These are phyloP conservation scores for Hypoxylon lienhwacheense DNA, from an alignment of 495 filamentous ascomycete genomes.

Conservation along the genomic window DNA sequence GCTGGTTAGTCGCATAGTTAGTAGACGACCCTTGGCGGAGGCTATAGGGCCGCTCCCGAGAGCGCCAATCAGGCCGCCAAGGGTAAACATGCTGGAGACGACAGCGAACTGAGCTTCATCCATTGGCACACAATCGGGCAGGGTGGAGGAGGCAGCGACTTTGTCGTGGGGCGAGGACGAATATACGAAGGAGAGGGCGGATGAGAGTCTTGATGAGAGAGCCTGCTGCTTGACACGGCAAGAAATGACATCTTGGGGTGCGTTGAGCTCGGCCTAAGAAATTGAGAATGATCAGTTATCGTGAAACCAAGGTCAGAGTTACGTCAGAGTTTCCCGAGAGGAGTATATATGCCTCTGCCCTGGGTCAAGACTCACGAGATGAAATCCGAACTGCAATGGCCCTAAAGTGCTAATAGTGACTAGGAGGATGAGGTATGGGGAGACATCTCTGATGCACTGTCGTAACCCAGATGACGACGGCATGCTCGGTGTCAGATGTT, in stretches of 20 bases:
- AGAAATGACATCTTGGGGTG: conserved; percentile 85
- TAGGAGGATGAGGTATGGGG: conserved; percentile 66
- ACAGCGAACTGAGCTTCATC: conserved; percentile 71
- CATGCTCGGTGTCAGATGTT: conserved; percentile 33
- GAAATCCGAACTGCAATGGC: conserved; percentile 91
- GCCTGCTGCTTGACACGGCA: conserved; percentile 67
- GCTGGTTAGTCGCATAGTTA: conserved; percentile 71
- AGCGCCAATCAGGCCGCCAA: conserved; percentile 85
- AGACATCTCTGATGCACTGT: conserved; percentile 49
- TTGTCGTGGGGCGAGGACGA: conserved; percentile 24
- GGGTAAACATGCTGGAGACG: conserved; percentile 86
- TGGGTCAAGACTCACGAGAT: conserved; percentile 63
- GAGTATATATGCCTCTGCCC: neutral
- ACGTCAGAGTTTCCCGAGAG: neutral
- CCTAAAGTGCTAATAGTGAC: conserved; percentile 70
- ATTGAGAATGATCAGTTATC: neutral
- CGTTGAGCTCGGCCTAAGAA: conserved; percentile 87
- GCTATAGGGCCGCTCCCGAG: conserved; percentile 73
- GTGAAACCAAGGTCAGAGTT: neutral
- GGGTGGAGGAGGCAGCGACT: conserved; percentile 35
- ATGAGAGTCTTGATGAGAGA: conserved; percentile 37
- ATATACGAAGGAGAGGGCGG: conserved; percentile 37
- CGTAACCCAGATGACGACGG: conserved; percentile 37
- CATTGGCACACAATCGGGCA: conserved; percentile 85
- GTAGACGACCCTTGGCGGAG: conserved; percentile 69